phyloP scores from a whole-genome alignment of 495 filamentous ascomycete species.

The Platismatia glauca region DNA sequence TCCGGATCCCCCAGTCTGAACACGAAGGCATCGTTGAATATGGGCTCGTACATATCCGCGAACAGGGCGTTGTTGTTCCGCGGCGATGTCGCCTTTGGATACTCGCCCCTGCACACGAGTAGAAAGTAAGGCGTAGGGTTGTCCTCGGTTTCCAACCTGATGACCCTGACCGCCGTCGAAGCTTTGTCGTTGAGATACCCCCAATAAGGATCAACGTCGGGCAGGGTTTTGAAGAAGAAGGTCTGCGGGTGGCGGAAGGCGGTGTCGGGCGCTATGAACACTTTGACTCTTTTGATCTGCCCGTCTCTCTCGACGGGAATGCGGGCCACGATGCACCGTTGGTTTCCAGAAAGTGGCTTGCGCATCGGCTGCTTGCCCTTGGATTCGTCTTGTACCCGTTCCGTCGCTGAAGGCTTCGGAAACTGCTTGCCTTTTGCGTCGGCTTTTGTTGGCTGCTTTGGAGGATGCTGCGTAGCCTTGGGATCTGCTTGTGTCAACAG shows the following conservation, averaged over 20 bases:
- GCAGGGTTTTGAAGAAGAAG: not conserved
- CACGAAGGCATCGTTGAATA: not conserved
- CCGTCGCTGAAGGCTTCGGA: not conserved
- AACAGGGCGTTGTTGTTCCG: not conserved
- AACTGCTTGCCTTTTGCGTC: not conserved
- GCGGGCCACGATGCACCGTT: not conserved
- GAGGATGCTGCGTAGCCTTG: not conserved
- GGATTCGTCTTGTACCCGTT: not conserved
- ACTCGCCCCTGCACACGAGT: not conserved
- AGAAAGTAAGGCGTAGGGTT: not conserved
- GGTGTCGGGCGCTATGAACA: not conserved
- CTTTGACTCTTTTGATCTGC: not conserved
- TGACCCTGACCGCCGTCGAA: not conserved
- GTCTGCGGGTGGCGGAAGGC: not conserved
- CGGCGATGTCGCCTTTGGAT: not conserved
- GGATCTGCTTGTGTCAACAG: not conserved
- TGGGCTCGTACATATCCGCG: not conserved
- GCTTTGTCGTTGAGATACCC: not conserved
- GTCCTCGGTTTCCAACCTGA: not conserved
- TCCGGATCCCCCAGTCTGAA: not conserved
- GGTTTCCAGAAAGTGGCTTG: not conserved
- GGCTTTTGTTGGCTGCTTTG: not conserved
- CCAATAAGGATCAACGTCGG: not conserved
- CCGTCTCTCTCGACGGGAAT: not conserved
- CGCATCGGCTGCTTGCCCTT: not conserved